These are phyloP conservation scores for Sarocladium brachiariae DNA, from an alignment of 2,329 filamentous ascomycete species.

Conservation along the genomic window DNA sequence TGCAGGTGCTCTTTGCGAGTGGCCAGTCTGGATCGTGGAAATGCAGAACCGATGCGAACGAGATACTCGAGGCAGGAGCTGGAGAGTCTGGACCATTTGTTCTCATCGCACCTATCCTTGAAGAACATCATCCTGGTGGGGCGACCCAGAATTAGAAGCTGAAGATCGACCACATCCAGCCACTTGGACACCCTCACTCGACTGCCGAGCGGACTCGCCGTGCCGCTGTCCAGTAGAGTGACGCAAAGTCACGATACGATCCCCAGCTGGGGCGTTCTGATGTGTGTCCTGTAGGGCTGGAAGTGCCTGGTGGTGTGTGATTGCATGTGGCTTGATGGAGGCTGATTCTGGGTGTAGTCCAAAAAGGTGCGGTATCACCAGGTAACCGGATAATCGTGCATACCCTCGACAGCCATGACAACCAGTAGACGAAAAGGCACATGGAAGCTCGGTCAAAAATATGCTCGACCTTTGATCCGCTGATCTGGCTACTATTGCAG, in stretches of 20 bases:
- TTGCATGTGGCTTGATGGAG: not conserved
- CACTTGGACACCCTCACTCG: not conserved
- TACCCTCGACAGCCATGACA: not conserved
- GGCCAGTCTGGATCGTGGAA: not conserved
- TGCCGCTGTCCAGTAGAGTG: not conserved
- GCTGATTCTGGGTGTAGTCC: not conserved
- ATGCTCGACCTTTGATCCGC: not conserved
- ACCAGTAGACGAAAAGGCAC: not conserved
- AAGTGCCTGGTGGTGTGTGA: not conserved
- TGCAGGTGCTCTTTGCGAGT: not conserved
- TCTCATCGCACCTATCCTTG: not conserved
- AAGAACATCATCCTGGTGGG: not conserved
- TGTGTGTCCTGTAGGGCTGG: not conserved
- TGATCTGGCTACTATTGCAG: not conserved
- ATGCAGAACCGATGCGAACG: not conserved
- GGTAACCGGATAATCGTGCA: conserved; percentile 2
- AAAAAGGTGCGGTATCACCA: not conserved
- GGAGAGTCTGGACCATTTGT: not conserved
- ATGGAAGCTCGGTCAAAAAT: not conserved
- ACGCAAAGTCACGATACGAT: not conserved
- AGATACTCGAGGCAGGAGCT: not conserved
- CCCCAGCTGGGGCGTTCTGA: not conserved
- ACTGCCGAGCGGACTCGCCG: conserved; percentile 6
- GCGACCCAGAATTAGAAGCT: conserved; percentile 2
- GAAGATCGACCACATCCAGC: not conserved